A percentile compares a stretch with the other conserved stretches of the same genome.
These are phyloP conservation scores for Fusarium clavum DNA, from an alignment of 2,329 filamentous ascomycete species.

Conservation along the genomic window DNA sequence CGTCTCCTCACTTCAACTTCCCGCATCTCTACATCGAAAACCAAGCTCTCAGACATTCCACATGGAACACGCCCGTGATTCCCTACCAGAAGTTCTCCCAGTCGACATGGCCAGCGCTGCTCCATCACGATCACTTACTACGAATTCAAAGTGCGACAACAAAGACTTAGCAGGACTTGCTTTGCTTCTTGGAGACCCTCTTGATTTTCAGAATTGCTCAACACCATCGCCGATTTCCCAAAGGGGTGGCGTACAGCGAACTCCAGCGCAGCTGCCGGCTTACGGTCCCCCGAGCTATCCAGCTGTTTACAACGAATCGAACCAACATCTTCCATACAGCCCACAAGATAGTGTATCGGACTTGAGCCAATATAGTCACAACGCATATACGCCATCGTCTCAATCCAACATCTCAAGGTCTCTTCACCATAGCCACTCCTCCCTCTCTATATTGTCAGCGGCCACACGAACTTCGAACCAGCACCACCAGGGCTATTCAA, in stretches of 20 bases:
- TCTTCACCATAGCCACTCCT: background rate
- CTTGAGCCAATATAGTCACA: background rate
- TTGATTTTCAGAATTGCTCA: background rate
- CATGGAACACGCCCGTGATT: background rate
- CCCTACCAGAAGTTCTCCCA: constrained; percentile 24
- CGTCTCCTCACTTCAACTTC: background rate
- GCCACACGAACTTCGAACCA: background rate
- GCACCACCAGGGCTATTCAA: background rate
- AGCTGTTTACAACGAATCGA: background rate
- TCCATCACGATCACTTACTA: background rate
- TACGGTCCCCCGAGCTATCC: background rate
- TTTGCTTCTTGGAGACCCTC: constrained; percentile 19
- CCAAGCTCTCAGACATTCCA: constrained; percentile 7
- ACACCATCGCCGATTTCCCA: background rate
- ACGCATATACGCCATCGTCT: constrained; percentile 1
- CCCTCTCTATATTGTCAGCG: background rate
- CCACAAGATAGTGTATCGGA: constrained; percentile 1
- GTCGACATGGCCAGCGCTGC: constrained; percentile 3
- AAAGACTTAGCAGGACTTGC: constrained; percentile 16
- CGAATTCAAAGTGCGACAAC: background rate
- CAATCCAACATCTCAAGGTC: background rate
- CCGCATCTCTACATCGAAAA: background rate
- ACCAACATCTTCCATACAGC: background rate
- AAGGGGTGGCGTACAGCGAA: background rate
- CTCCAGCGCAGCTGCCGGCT: background rate